These are phyloP conservation scores for Phytopythium cucurbitacearum DNA, from an alignment of 352 stramenopile genomes.

Conservation along the genomic window DNA sequence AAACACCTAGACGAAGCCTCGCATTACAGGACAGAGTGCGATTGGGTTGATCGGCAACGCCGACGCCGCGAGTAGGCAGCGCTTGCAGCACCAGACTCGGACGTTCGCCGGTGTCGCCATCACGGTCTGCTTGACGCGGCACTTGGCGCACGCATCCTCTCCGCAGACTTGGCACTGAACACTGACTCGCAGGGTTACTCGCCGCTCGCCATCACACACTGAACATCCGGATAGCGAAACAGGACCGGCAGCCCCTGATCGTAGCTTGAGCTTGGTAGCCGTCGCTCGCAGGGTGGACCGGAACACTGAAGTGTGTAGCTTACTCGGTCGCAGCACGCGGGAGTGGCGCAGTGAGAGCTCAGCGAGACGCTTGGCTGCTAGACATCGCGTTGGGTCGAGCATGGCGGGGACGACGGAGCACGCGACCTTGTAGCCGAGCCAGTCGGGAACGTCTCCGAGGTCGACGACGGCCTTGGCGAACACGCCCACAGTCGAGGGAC, in stretches of 20 bases:
- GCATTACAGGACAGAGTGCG: constrained; percentile 32
- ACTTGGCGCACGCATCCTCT: constrained; percentile 38
- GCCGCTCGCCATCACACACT: background rate
- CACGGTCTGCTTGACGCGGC: constrained; percentile 36
- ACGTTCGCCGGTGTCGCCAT: constrained; percentile 31
- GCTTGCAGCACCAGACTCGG: constrained; percentile 43
- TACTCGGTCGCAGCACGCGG: background rate
- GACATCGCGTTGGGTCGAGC: constrained; percentile 2
- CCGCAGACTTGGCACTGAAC: constrained; percentile 32
- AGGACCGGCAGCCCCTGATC: background rate
- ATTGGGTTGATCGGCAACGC: constrained; percentile 29
- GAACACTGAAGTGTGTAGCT: no score
- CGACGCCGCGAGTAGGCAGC: constrained; percentile 37
- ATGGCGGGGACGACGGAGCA: constrained; percentile 36
- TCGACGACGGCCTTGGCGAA: constrained; percentile 59
- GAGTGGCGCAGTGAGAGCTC: background rate
- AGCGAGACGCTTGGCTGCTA: background rate
- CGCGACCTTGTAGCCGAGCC: constrained; percentile 41
- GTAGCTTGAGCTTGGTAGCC: no score
- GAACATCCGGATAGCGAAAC: background rate
- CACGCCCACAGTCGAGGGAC: constrained; percentile 22
- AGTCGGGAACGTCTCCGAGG: constrained; percentile 30
- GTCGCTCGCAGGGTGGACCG: no score
- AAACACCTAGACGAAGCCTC: no score
- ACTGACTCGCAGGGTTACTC: background rate